A percentile compares a stretch with the other conserved stretches of the same genome.
Conservation (phyloP, 352 stramenopile genomes). For the Globisporangium recalcitrans region DNA sequence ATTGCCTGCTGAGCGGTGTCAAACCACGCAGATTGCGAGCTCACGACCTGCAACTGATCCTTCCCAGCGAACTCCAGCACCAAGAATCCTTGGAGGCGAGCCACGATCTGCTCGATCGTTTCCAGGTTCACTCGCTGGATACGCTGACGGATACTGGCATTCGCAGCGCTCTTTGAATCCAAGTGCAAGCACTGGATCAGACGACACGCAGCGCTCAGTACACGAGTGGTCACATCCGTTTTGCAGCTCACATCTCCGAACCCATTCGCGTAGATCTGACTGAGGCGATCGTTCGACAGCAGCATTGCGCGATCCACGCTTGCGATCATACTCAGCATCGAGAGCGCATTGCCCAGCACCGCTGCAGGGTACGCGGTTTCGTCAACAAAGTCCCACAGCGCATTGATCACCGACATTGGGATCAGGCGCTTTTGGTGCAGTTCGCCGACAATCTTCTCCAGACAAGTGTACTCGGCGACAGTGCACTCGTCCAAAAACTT, state of each 20-base stretch:
- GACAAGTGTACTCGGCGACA: conserved; percentile 67
- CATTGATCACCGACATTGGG: conserved; percentile 52
- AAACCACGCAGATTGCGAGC: conserved; percentile 84
- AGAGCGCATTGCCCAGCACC: conserved; percentile 57
- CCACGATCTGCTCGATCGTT: conserved; percentile 86
- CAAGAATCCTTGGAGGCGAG: conserved; percentile 82
- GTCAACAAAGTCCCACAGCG: conserved; percentile 69
- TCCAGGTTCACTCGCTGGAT: conserved; percentile 79
- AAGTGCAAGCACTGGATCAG: conserved; percentile 61
- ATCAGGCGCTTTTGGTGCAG: conserved; percentile 57
- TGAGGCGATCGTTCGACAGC: conserved; percentile 52
- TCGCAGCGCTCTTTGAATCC: conserved; percentile 32
- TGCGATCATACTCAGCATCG: conserved; percentile 63
- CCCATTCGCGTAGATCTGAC: conserved; percentile 47
- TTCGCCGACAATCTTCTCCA: conserved; percentile 69
- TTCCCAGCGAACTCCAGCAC: conserved; percentile 84
- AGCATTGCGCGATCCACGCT: conserved; percentile 61
- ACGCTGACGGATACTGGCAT: conserved; percentile 37
- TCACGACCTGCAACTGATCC: conserved; percentile 35
- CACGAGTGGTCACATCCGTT: conserved; percentile 40
- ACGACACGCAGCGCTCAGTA: conserved; percentile 55
- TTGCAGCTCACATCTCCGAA: conserved; percentile 52
- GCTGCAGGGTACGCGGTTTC: conserved; percentile 47
- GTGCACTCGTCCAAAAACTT: conserved; percentile 76
- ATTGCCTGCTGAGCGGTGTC: conserved; percentile 89